These are phyloP conservation scores for Mortierella claussenii DNA, from an alignment of 192 early-diverging fungal genomes.

Conservation along the genomic window DNA sequence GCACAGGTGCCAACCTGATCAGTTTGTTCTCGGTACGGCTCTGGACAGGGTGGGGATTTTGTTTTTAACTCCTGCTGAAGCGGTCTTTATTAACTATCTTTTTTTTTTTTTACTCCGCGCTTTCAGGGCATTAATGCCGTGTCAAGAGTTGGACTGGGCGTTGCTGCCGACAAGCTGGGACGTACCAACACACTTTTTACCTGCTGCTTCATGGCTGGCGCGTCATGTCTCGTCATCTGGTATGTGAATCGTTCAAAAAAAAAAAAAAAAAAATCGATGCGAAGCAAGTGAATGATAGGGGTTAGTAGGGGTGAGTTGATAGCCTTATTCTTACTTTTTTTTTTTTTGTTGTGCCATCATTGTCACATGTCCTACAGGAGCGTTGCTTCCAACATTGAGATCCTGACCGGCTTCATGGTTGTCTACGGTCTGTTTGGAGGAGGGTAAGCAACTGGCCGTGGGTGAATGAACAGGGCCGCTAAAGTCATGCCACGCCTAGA, in stretches of 20 bases:
- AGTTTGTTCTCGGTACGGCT: conserved; percentile 28
- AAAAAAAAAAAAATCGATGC: too few species aligned
- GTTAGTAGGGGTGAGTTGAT: too few species aligned
- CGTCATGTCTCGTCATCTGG: conserved; percentile 60
- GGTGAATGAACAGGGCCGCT: too few species aligned
- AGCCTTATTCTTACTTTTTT: not conserved
- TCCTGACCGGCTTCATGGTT: conserved; percentile 54
- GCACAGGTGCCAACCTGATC: conserved; percentile 16
- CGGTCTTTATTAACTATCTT: not conserved
- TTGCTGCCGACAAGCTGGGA: conserved; percentile 58
- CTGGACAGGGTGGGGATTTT: not conserved
- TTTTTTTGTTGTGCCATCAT: not conserved
- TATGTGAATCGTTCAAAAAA: conserved; percentile 4
- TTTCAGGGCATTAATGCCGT: conserved; percentile 54
- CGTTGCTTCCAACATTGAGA: conserved; percentile 27
- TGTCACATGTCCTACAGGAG: too few species aligned
- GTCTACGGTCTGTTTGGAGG: conserved; percentile 61
- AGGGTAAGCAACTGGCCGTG: conserved; percentile 29
- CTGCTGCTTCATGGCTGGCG: conserved; percentile 54
- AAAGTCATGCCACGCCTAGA: too few species aligned
- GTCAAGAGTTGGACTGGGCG: conserved; percentile 53
- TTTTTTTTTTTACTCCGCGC: not conserved
- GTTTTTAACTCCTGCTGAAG: not conserved
- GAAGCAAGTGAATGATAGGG: too few species aligned
- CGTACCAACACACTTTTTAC: conserved; percentile 54